These are phyloP conservation scores for Plasmodium yoelii DNA, from an alignment of 169 alveolate genomes.

Conservation along the genomic window DNA sequence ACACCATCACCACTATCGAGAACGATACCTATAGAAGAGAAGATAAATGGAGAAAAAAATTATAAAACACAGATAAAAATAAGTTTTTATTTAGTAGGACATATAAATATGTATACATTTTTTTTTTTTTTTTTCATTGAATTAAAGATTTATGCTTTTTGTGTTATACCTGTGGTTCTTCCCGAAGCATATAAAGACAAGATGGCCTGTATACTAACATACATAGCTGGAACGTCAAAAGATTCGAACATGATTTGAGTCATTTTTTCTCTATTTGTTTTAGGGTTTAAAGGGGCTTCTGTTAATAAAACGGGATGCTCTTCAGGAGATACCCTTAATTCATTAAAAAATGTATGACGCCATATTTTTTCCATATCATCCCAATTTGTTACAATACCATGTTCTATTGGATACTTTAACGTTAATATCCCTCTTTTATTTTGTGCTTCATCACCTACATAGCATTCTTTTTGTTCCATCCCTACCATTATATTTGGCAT, in stretches of 20 bases:
- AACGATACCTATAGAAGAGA: constrained; percentile 85
- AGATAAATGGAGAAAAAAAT: not conserved
- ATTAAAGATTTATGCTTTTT: not conserved
- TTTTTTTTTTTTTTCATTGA: not conserved
- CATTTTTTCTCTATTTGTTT: constrained; percentile 97
- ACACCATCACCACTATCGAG: constrained; percentile 99
- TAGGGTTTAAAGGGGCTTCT: constrained; percentile 98
- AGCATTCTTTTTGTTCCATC: constrained; percentile 96
- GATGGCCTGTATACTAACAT: constrained; percentile 98
- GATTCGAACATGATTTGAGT: constrained; percentile 98
- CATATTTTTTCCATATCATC: constrained; percentile 99
- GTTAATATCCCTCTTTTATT: constrained; percentile 98
- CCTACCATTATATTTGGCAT: constrained; percentile 97
- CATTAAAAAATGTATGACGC: constrained; percentile 98
- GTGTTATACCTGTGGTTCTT: constrained; percentile 96
- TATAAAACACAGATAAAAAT: not conserved
- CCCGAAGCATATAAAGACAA: constrained; percentile 99
- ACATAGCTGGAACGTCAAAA: constrained; percentile 98
- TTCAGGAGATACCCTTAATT: constrained; percentile 96
- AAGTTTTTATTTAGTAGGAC: not conserved
- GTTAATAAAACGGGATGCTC: constrained; percentile 97
- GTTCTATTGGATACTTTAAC: constrained; percentile 98
- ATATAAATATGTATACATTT: not conserved
- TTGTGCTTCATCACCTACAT: constrained; percentile 99
- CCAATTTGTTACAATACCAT: constrained; percentile 99